A percentile compares a stretch with the other conserved stretches of the same genome.
Conservation (phyloP, 352 stramenopile genomes). For the Pythium phragmiticola region DNA sequence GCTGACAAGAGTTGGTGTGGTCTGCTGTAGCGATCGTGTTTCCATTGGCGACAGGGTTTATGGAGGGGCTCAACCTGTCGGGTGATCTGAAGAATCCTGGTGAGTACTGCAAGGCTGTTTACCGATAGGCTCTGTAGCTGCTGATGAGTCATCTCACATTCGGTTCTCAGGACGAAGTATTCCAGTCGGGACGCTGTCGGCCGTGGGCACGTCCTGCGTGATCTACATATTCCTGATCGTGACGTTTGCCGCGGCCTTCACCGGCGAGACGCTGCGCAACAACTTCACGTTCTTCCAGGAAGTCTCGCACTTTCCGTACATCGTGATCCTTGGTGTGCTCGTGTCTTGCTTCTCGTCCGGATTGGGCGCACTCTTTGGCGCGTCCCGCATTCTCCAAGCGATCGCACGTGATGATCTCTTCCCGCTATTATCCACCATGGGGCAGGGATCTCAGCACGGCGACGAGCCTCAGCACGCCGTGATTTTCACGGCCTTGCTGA, state of each 20-base stretch:
- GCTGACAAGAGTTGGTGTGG: background rate
- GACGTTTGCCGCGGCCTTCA: constrained; percentile 58
- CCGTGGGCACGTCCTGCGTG: constrained; percentile 55
- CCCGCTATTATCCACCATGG: constrained; percentile 39
- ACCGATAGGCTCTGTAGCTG: background rate
- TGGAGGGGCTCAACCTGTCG: constrained; percentile 81
- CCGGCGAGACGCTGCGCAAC: constrained; percentile 49
- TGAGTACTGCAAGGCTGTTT: constrained; percentile 5
- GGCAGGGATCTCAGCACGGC: constrained; percentile 49
- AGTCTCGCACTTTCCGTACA: constrained; percentile 42
- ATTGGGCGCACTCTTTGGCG: constrained; percentile 67
- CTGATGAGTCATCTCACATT: background rate
- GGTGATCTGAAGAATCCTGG: constrained; percentile 75
- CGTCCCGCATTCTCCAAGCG: constrained; percentile 69
- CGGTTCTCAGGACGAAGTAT: constrained; percentile 44
- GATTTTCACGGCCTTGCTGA: constrained; percentile 60
- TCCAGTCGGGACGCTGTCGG: constrained; percentile 61
- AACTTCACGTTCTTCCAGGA: constrained; percentile 85
- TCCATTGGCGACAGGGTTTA: constrained; percentile 78
- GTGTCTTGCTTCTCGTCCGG: constrained; percentile 71
- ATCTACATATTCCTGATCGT: constrained; percentile 76
- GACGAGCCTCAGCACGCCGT: constrained; percentile 73
- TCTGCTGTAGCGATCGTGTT: constrained; percentile 62
- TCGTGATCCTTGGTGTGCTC: constrained; percentile 65
- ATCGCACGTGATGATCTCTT: constrained; percentile 78